Conservation (phyloP, 352 stramenopile genomes). For the Ophiocytium majus region DNA sequence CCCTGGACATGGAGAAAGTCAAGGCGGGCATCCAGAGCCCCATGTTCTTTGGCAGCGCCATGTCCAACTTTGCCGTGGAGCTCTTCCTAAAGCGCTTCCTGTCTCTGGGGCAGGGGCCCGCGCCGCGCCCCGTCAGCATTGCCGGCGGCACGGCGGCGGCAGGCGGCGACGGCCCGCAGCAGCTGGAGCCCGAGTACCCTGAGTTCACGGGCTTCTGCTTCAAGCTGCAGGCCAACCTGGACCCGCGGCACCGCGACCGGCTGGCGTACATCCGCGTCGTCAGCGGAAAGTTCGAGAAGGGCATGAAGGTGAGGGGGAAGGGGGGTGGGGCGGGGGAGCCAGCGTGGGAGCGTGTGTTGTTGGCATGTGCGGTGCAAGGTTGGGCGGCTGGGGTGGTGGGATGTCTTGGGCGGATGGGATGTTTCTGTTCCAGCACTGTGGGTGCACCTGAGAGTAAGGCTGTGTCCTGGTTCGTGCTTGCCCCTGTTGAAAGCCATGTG, state of each 20-base stretch:
- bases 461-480: no score
- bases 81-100: slow-evolving; percentile 72
- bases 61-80: slow-evolving; percentile 78
- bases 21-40: slow-evolving; percentile 65
- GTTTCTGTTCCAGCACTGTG: no score
- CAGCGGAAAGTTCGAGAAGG: slow-evolving; percentile 73
- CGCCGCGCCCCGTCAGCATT: slow-evolving; percentile 43
- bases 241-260: slow-evolving; percentile 70
- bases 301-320: slow-evolving; percentile 82
- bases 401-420: no score
- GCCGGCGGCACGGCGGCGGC: neutral
- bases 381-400: no score
- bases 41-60: slow-evolving; percentile 76
- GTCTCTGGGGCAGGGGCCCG: slow-evolving; percentile 67
- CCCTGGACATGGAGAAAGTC: slow-evolving; percentile 70
- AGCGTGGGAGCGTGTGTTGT: no score
- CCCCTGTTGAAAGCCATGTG: no score
- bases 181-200: slow-evolving; percentile 61
- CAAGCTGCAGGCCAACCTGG: slow-evolving; percentile 72
- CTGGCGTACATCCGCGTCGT: slow-evolving; percentile 75
- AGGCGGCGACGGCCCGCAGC: neutral
- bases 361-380: no score
- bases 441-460: no score
- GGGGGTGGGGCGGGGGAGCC: no score
- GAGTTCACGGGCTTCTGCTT: slow-evolving; percentile 81